These are phyloP conservation scores for Fusarium drepaniforme DNA, from an alignment of 2,329 filamentous ascomycete genomes.

Conservation along the genomic window DNA sequence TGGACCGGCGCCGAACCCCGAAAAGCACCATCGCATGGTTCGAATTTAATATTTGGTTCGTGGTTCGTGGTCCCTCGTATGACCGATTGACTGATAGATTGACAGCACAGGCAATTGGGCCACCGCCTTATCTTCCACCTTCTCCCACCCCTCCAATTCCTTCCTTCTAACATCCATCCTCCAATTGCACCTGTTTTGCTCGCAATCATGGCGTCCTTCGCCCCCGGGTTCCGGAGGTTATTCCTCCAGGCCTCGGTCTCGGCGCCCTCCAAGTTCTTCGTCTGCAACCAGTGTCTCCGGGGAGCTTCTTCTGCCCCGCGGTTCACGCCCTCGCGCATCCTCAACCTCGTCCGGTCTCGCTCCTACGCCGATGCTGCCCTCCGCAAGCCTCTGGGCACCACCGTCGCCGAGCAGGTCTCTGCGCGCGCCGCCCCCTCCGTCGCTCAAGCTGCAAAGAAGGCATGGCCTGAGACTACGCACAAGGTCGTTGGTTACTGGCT, in stretches of 20 bases:
- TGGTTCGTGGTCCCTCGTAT: conserved; percentile 26
- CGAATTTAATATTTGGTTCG: conserved; percentile 25
- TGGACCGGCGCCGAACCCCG: conserved; percentile 32
- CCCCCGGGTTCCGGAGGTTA: conserved; percentile 56
- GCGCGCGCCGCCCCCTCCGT: conserved; percentile 38
- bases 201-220: conserved; percentile 56
- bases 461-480: conserved; percentile 73
- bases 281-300: conserved; percentile 64
- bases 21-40: conserved; percentile 35
- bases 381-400: conserved; percentile 44
- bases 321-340: conserved; percentile 52
- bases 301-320: conserved; percentile 40
- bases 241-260: conserved; percentile 50
- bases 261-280: conserved; percentile 53
- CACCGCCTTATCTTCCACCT: neutral
- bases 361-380: conserved; percentile 52
- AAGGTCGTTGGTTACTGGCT: conserved; percentile 93
- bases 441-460: conserved; percentile 48
- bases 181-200: conserved; percentile 27
- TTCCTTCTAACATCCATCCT: neutral
- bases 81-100: conserved; percentile 28
- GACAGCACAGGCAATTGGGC: conserved; percentile 1
- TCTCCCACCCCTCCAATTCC: conserved; percentile 3
- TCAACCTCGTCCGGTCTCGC: conserved; percentile 55
- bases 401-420: conserved; percentile 43